Evolutionary conservation across 495 filamentous ascomycete genomes (phyloP).

Genomic region (Aspergillus campestris): DNA sequence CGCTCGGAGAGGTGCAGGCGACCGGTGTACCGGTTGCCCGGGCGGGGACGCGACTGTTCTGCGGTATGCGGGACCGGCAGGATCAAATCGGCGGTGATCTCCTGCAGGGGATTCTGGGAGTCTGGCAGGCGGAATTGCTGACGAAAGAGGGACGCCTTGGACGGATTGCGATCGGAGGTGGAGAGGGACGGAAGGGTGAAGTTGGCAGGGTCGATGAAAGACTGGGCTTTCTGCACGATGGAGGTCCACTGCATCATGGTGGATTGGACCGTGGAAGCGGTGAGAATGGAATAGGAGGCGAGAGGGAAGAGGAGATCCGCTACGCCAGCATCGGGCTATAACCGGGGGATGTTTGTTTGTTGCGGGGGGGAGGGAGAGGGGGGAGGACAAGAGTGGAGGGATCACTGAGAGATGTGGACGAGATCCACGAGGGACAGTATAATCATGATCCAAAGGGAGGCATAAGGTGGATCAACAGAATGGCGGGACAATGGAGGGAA

Average conservation of each 20-base stretch:
- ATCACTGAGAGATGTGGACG: background rate
- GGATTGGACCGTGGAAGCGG: background rate
- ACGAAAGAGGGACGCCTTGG: conserved; percentile 89
- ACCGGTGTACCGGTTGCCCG: conserved; percentile 81
- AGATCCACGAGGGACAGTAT: background rate
- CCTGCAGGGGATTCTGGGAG: conserved; percentile 81
- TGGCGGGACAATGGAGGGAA: no score
- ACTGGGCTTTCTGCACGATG: conserved; percentile 91
- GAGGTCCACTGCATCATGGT: conserved; percentile 72
- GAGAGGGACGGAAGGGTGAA: conserved; percentile 53
- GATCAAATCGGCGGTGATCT: conserved; percentile 92
- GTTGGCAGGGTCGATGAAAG: conserved; percentile 79
- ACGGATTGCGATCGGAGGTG: conserved; percentile 65
- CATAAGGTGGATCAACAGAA: no score
- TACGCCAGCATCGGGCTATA: no score
- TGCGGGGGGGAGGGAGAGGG: background rate
- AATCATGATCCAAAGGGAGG: no score
- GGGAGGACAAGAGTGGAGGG: no score
- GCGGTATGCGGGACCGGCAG: conserved; percentile 54
- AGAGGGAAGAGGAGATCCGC: background rate
- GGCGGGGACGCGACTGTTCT: conserved; percentile 46
- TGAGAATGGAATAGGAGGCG: background rate
- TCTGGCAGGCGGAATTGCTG: conserved; percentile 93
- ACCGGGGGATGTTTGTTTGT: background rate
- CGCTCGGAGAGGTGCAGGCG: conserved; percentile 88